phyloP scores from a whole-genome alignment of 169 alveolate genomes.

The Cryptosporidium meleagridis region DNA sequence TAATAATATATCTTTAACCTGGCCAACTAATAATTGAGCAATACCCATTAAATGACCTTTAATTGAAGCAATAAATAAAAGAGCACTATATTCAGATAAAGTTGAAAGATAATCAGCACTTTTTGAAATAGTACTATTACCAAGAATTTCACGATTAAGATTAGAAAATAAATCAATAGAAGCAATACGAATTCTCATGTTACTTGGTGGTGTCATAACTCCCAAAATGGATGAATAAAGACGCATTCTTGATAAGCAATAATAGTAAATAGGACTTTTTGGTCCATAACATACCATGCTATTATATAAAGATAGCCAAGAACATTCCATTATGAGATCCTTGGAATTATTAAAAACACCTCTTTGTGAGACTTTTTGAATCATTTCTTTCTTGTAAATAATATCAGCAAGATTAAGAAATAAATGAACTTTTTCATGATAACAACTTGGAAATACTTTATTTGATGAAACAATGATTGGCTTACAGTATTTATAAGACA shows the following conservation, averaged over 20 bases:
- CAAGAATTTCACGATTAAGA: constrained; percentile 57
- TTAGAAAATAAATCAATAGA: constrained; percentile 53
- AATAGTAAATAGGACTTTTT: constrained; percentile 44
- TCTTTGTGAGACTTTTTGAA: constrained; percentile 70
- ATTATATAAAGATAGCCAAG: constrained; percentile 58
- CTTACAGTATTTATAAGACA: constrained; percentile 80
- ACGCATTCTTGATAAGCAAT: constrained; percentile 52
- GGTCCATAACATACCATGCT: constrained; percentile 72
- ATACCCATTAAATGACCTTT: constrained; percentile 60
- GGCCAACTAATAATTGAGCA: constrained; percentile 60
- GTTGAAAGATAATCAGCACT: constrained; percentile 56
- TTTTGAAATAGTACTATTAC: constrained; percentile 54
- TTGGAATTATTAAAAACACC: constrained; percentile 50
- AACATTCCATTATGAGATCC: constrained; percentile 60
- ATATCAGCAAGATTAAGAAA: constrained; percentile 84
- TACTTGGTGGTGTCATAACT: constrained; percentile 66
- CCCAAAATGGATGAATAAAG: constrained; percentile 55
- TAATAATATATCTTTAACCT: constrained; percentile 54
- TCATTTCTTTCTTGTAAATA: constrained; percentile 77
- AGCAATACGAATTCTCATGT: constrained; percentile 56
- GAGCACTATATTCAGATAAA: constrained; percentile 64
- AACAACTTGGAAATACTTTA: constrained; percentile 84
- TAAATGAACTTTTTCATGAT: constrained; percentile 86
- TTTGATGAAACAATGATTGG: constrained; percentile 86
- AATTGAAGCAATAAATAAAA: constrained; percentile 59